A percentile compares a stretch with the other conserved stretches of the same genome.
Conservation (phyloP, 768 basidiomycete species). For the Coprinopsis cinerea region DNA sequence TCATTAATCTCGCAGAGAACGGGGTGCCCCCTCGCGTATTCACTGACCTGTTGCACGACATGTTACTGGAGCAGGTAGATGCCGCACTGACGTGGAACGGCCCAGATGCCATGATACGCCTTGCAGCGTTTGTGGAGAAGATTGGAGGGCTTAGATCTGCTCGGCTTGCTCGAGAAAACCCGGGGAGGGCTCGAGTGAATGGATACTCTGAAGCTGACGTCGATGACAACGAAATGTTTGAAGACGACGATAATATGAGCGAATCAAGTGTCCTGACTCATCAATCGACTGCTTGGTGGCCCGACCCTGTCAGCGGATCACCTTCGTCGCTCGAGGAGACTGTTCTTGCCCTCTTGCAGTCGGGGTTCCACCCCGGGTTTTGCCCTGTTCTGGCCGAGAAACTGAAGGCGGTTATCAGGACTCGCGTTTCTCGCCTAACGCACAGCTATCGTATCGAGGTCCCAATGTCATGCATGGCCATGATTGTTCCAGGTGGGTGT, state of each 20-base stretch:
- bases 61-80: constrained; percentile 29
- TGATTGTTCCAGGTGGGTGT: constrained; percentile 50
- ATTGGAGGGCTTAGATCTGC: constrained; percentile 37
- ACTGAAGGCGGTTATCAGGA: constrained; percentile 42
- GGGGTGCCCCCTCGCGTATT: constrained; percentile 44
- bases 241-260: constrained; percentile 28
- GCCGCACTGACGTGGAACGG: constrained; percentile 42
- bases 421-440: constrained; percentile 34
- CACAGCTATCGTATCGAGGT: constrained; percentile 44
- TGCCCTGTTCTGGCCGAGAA: constrained; percentile 50
- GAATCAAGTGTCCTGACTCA: constrained; percentile 25
- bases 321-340: constrained; percentile 65
- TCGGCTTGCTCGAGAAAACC: constrained; percentile 31
- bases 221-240: constrained; percentile 30
- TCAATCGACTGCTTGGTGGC: constrained; percentile 63
- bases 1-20: constrained; percentile 62
- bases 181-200: constrained; percentile 36
- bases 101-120: constrained; percentile 26
- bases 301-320: constrained; percentile 54
- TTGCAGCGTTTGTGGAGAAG: constrained; percentile 36
- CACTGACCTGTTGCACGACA: constrained; percentile 28
- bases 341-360: constrained; percentile 47
- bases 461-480: constrained; percentile 54
- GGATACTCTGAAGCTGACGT: constrained; percentile 35
- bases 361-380: constrained; percentile 49